Evolutionary conservation across 2,329 filamentous ascomycete species (phyloP), one percentile per base, ranked within the genome.

Genomic region (Claviceps fusiformis): DNA sequence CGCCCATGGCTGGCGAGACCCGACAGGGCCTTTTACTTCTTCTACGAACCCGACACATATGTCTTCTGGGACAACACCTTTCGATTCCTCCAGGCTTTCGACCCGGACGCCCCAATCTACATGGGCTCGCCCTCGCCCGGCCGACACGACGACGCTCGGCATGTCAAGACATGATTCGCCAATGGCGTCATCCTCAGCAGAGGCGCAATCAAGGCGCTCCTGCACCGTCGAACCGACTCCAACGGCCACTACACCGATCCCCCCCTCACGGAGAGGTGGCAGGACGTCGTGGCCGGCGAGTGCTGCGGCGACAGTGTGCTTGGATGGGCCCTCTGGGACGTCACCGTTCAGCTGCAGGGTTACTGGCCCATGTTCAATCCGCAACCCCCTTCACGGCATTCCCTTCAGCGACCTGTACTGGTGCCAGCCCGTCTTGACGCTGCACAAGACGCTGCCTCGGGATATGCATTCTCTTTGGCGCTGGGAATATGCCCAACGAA

Each of bases 41-140:
- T 80, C 62, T 73, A 78, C 50, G 78, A 81, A 59, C 75, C 76
- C 3, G 78, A 81, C 61, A 81, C 78, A 51, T 79, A 71, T 57
- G 68, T 68, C 17, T 47, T 54, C 35, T 55, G 59, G 67, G 69
- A 71, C 58, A 76, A 73, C 65, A 69, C 68, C 39, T 73, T 78
- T 57, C 75, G 73, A 17, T 73, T 75, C 56, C 68, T 80, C 13
- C 69, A 71, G 72, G 76, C 53, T 69, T 73, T 3, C 65, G 63
- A 35, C 53, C 71, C 74, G 66, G 75, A 44, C 70, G 72, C 37
- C 64, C 74, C 46, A 79, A 80, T 60, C 62, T 80, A n/a, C 61
- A 70, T 79, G 79, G 79, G 31, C 77, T 76, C 54, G 70, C 73
- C 33, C 74, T 76, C 53, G 74, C 72, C 55, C 66, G 77, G 73